These are phyloP conservation scores for Chaetomium cochliodes DNA, from an alignment of 495 filamentous ascomycete genomes.

Conservation along the genomic window DNA sequence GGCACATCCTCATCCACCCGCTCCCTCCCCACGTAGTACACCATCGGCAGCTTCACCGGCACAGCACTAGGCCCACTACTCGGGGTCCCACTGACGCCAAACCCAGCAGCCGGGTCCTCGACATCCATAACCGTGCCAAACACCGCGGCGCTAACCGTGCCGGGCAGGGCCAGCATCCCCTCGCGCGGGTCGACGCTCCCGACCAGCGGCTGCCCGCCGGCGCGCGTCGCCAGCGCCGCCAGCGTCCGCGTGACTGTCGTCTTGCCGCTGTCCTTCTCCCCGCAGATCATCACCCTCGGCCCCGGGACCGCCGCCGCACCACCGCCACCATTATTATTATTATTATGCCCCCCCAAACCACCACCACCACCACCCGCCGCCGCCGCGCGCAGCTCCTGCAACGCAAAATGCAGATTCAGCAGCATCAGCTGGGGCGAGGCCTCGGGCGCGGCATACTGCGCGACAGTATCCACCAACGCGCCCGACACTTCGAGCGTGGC, in stretches of 20 bases:
- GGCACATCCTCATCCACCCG: conserved; percentile 71
- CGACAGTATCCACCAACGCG: conserved; percentile 47
- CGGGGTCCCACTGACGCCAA: conserved; percentile 80
- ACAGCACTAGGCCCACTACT: conserved; percentile 84
- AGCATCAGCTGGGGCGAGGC: conserved; percentile 83
- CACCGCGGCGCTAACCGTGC: conserved; percentile 77
- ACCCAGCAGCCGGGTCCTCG: conserved; percentile 66
- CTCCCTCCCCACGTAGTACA: conserved; percentile 82
- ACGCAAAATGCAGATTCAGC: conserved; percentile 82
- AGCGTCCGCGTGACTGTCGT: conserved; percentile 79
- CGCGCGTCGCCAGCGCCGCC: conserved; percentile 74
- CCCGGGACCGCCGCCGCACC: conserved; percentile 38
- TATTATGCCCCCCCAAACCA: not conserved
- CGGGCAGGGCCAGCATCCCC: conserved; percentile 81
- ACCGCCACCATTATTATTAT: not conserved
- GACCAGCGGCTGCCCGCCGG: conserved; percentile 73
- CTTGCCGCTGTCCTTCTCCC: conserved; percentile 79
- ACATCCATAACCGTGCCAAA: conserved; percentile 85
- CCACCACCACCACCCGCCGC: not conserved
- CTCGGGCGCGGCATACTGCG: conserved; percentile 68
- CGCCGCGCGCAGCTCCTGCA: conserved; percentile 63
- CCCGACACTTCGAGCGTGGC: conserved; percentile 71
- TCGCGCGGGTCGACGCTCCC: conserved; percentile 86
- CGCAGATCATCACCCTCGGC: conserved; percentile 81
- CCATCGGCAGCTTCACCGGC: conserved; percentile 86